These are phyloP conservation scores for Cryptosporidium canis DNA, from an alignment of 169 alveolate species.

Conservation along the genomic window DNA sequence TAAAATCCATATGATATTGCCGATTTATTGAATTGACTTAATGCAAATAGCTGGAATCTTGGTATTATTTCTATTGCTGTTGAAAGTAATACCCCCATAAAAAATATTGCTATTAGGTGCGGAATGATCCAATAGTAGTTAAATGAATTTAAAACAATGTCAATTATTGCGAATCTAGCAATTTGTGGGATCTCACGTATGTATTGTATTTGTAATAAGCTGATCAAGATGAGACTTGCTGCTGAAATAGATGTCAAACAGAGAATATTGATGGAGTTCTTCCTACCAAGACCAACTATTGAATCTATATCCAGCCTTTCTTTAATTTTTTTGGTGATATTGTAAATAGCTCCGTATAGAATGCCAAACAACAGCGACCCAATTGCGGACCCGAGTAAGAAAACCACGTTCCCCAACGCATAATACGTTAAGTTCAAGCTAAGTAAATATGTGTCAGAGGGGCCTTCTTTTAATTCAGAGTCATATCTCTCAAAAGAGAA, in stretches of 20 bases:
- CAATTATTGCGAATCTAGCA: conserved; percentile 4
- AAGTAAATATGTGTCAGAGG: neutral
- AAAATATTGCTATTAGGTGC: conserved; percentile 22
- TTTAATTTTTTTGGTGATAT: neutral
- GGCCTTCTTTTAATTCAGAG: neutral
- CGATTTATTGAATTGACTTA: neutral
- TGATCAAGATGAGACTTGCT: neutral
- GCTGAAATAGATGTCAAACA: neutral
- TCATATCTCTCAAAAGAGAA: conserved; percentile 14
- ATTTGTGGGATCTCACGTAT: neutral
- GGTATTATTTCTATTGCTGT: conserved; percentile 14
- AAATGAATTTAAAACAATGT: conserved; percentile 2
- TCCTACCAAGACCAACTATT: neutral
- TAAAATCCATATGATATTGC: conserved; percentile 23
- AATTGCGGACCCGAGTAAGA: conserved; percentile 58
- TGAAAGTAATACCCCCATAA: neutral
- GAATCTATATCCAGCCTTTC: neutral
- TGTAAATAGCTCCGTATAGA: neutral
- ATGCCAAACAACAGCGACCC: conserved; percentile 42
- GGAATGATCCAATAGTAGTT: neutral
- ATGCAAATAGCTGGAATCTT: neutral
- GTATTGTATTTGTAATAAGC: neutral
- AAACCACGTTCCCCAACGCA: conserved; percentile 23
- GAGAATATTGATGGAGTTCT: neutral
- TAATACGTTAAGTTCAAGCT: conserved; percentile 11